phyloP scores from a whole-genome alignment of 2,329 filamentous ascomycete genomes.

The Microdochium trichocladiopsis region DNA sequence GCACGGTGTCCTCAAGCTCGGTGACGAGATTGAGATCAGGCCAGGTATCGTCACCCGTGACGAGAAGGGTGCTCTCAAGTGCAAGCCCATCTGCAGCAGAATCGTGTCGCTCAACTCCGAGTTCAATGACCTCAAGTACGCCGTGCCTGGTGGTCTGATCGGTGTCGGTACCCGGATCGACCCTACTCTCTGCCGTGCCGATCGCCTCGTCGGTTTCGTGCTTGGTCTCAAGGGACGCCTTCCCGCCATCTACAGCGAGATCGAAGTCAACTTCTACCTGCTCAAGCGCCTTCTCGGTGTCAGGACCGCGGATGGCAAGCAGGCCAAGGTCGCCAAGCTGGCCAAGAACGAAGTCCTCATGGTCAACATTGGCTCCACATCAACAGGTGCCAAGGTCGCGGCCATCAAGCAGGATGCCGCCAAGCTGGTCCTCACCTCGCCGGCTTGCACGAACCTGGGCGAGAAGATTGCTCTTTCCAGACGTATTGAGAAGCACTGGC shows the following conservation, averaged over 20 bases:
- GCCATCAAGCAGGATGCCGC: slow-evolving; percentile 97
- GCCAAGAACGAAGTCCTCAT: slow-evolving; percentile 98
- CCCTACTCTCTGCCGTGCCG: slow-evolving; percentile 94
- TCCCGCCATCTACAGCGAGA: slow-evolving; percentile 94
- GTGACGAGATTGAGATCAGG: slow-evolving; percentile 96
- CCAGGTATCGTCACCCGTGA: slow-evolving; percentile 98
- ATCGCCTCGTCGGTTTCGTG: slow-evolving; percentile 97
- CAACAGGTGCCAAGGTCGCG: slow-evolving; percentile 93
- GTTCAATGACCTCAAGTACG: slow-evolving; percentile 97
- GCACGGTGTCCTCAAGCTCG: slow-evolving; percentile 92
- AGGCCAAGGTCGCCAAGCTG: slow-evolving; percentile 97
- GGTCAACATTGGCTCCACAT: slow-evolving; percentile 98
- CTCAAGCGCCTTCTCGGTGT: slow-evolving; percentile 91
- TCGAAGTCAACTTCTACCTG: slow-evolving; percentile 99
- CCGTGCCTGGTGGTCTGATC: slow-evolving; percentile 93
- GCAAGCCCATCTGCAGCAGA: slow-evolving; percentile 93
- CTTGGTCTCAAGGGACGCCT: slow-evolving; percentile 89
- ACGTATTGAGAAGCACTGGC: slow-evolving; percentile 99
- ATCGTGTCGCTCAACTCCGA: slow-evolving; percentile 95
- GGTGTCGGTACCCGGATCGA: slow-evolving; percentile 98
- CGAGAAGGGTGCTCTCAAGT: slow-evolving; percentile 87
- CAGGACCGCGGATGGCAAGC: slow-evolving; percentile 96
- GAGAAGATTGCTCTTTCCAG: slow-evolving; percentile 96
- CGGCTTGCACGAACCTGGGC: slow-evolving; percentile 92
- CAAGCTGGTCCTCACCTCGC: slow-evolving; percentile 86